Base-by-base conservation (phyloP, 2,329 filamentous ascomycete genomes). In the Didymella pomorum region DNA sequence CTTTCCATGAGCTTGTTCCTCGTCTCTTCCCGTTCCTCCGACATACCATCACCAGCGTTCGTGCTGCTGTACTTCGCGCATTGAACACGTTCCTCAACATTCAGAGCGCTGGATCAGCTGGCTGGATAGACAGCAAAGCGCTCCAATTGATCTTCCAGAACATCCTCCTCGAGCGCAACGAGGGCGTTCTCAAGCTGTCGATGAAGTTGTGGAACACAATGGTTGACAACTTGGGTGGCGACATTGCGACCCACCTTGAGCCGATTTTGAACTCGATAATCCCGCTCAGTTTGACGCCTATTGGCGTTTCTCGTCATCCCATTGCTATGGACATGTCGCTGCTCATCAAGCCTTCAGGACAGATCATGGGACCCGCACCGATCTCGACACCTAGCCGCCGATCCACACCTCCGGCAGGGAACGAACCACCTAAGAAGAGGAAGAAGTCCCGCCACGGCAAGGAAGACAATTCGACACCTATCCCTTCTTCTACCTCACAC, bases 11-110 rank as follows among this genome's bases (percentile, higher is more conserved):
- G 62, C 84, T 99, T 29, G 94, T 99, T 5, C 95, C 96, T 23
- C 88, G 95, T 44, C 86, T 99, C 3, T 99, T 97, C 71, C 94
- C 94, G 3, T 99, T 99, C 83, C 81, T 99, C 43, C 89, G 95
- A 57, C 95, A 99, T 76, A 99, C 96, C 7, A 98, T 99, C 69
- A 97, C 93, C 1, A 97, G 91, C 55, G 95, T 99, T 47, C 91
- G 95, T 52, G 89, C 94, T 39, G 94, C 95, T 10, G 95, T 99
- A 4, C 83, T 99, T 45, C 92, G 96, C 70, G 95, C 95, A 33
- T 82, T 99, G 28, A 87, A 93, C 69, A 99, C 95, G 0, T 99
- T 99, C 78, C 86, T 97, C 68, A 89, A 92, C 65, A 88, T 99
- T 21, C 91, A 93, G 61, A 88, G 88, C 51, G 87, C 91, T 55